Evolutionary conservation across 1,139 yeast genomes (phyloP), one percentile per base, ranked within the genome.

Genomic region (Diutina mesorugosa): DNA sequence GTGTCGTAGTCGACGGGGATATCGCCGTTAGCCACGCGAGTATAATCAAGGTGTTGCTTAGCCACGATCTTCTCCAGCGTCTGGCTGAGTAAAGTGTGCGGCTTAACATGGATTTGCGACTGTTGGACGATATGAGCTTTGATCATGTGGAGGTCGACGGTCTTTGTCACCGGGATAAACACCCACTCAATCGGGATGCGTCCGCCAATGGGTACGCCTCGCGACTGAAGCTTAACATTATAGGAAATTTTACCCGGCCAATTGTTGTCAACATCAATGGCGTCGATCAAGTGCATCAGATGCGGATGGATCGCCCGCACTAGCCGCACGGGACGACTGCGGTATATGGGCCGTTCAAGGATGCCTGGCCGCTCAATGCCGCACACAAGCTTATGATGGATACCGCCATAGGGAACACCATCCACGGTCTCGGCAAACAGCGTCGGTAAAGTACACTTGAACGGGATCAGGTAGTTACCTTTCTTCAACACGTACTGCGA

Each of bases 401-500:
- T 66, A 8, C 80, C 76, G 0, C 85, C 88, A 51, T 63, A 54
- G 56, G 61, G 58, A 55, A 85, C 68, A 0, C 90, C 89, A 66
- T 85, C 91, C 0, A 85, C 78, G 0, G 29, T 12, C 12, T 50
- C 53, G 35, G 41, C 35, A 16, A 50, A n/a, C 45, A 80, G 80
- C 2, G 84, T 78, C 0, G 91, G 90, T 12, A 86, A 66, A 18
- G 70, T 68, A 6, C 79, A 72, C 47, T 67, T 69, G 65, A 85
- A 86, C 0, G 91, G 91, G 47, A 86, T 66, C 60, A 80, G 81
- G 63, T 85, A 85, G 64, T 84, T 84, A 0, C 91, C 91, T 58
- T 77, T 74, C 0, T 85, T 85, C 38, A 85, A 69, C 14, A 77
- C 67, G 62, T 78, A 83, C n/a, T 50, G 53, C 10, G 32, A n/a